Percentiles rank a stretch among this genome's conserved stretches.
These are phyloP conservation scores for Plantago major DNA, from an alignment of 257 asterid species.

Conservation along the genomic window DNA sequence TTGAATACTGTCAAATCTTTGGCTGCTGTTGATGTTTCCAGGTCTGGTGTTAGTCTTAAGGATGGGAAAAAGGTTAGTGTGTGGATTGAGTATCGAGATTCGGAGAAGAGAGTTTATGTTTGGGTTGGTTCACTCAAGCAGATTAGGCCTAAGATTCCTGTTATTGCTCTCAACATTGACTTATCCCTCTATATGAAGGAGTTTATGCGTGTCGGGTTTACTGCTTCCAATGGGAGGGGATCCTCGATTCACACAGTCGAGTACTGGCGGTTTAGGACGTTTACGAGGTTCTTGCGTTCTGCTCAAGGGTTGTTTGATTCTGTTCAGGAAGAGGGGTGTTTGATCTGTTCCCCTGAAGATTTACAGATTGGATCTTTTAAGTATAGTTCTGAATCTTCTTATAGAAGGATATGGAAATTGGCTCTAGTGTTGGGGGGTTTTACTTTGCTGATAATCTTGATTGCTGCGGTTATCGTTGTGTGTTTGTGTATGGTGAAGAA, in stretches of 20 bases:
- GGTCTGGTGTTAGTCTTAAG: conserved; percentile 45
- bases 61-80: conserved; percentile 44
- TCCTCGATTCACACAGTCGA: conserved; percentile 41
- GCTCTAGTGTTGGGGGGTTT: conserved; percentile 25
- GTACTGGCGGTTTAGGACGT: conserved; percentile 59
- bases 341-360: conserved; percentile 37
- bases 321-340: conserved; percentile 40
- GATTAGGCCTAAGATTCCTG: conserved; percentile 43
- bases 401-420: conserved; percentile 16
- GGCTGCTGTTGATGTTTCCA: conserved; percentile 41
- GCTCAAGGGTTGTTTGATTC: conserved; percentile 26
- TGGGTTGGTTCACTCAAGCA: conserved; percentile 47
- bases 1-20: conserved; percentile 36
- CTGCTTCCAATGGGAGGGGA: conserved; percentile 62
- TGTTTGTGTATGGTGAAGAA: conserved; percentile 20
- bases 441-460: conserved; percentile 20
- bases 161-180: conserved; percentile 43
- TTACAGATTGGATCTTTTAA: conserved; percentile 16
- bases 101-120: conserved; percentile 43
- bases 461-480: conserved; percentile 16
- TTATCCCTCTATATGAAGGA: conserved; percentile 53
- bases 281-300: conserved; percentile 30
- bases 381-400: conserved; percentile 6
- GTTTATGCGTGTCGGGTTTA: conserved; percentile 70
- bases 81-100: conserved; percentile 59